Conservation (phyloP, 1,284 basidiomycete species). For the Pseudozyma thailandica region DNA sequence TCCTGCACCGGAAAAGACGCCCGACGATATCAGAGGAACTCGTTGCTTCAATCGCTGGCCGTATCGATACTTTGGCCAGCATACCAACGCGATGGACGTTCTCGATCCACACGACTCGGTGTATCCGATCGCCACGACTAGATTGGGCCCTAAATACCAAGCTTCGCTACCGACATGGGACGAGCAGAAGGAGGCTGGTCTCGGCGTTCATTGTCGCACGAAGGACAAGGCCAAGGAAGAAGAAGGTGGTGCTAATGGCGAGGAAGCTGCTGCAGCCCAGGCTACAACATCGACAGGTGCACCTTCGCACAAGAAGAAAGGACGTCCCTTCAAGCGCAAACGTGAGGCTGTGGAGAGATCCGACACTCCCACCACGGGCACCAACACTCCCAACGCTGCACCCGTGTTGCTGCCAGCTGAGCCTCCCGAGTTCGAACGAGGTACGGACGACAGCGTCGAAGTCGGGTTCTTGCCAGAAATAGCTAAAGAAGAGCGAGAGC, state of each 20-base stretch:
- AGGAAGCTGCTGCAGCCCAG: constrained; percentile 25
- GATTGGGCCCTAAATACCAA: constrained; percentile 87
- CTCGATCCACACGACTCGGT: constrained; percentile 91
- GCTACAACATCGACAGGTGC: constrained; percentile 1
- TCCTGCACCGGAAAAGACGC: constrained; percentile 47
- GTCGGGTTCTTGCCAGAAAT: constrained; percentile 70
- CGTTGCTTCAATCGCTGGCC: constrained; percentile 91
- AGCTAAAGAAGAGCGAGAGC: constrained; percentile 68
- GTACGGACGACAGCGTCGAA: constrained; percentile 79
- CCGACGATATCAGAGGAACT: constrained; percentile 71
- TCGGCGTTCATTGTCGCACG: constrained; percentile 32
- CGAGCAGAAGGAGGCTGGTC: constrained; percentile 53
- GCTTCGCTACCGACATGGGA: constrained; percentile 70
- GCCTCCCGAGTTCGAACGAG: constrained; percentile 73
- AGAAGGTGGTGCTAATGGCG: constrained; percentile 24
- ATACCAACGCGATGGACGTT: constrained; percentile 77
- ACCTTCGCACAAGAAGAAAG: constrained; percentile 37
- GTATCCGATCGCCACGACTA: constrained; percentile 87
- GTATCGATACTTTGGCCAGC: constrained; percentile 92
- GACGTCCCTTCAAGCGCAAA: constrained; percentile 39
- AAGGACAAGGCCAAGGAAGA: constrained; percentile 41
- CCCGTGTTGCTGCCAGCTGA: constrained; percentile 53
- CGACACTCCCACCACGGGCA: constrained; percentile 43
- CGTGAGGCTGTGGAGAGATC: constrained; percentile 34
- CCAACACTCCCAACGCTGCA: constrained; percentile 21